Percentiles rank a stretch among this genome's conserved stretches.
These are phyloP conservation scores for Pistacia atlantica DNA, from an alignment of 345 rosid genomes.

Conservation along the genomic window DNA sequence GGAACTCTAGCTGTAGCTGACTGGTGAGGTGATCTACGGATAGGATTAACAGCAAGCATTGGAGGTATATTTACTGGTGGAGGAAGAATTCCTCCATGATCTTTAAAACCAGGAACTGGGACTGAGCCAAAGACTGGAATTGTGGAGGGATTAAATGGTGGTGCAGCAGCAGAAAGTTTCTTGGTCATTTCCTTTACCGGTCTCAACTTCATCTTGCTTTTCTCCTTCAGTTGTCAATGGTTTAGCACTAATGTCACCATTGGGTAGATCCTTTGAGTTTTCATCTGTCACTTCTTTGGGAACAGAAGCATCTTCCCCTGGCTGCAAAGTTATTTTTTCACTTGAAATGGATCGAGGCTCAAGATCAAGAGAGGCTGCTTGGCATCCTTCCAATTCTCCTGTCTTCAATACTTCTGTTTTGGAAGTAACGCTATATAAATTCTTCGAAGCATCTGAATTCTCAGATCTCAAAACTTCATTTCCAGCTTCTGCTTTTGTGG, in stretches of 20 bases:
- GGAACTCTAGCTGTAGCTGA: conserved; percentile 97
- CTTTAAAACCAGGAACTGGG: conserved; percentile 73
- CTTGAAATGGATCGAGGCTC: conserved; percentile 29
- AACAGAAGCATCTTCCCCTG: conserved; percentile 39
- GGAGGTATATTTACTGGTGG: conserved; percentile 85
- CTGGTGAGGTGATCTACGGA: conserved; percentile 86
- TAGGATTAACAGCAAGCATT: conserved; percentile 70
- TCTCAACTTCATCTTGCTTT: conserved; percentile 65
- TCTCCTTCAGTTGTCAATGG: conserved; percentile 49
- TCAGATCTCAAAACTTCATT: conserved; percentile 22
- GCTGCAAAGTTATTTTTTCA: conserved; percentile 29
- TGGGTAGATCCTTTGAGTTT: conserved; percentile 35
- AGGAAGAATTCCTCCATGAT: conserved; percentile 90
- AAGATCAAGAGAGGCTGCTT: conserved; percentile 31
- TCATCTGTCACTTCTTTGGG: conserved; percentile 33
- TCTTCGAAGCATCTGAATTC: conserved; percentile 30
- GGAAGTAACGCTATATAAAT: conserved; percentile 23
- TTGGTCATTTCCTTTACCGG: conserved; percentile 74
- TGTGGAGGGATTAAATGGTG: conserved; percentile 86
- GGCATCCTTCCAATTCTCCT: conserved; percentile 27
- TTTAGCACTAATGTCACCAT: conserved; percentile 35
- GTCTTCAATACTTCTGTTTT: conserved; percentile 28
- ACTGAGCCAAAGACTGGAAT: conserved; percentile 79
- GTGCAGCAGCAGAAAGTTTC: conserved; percentile 95
- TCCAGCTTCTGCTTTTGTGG: conserved; percentile 32